phyloP scores from a whole-genome alignment of 257 asterid species.

The Solanum sparsipilum region DNA sequence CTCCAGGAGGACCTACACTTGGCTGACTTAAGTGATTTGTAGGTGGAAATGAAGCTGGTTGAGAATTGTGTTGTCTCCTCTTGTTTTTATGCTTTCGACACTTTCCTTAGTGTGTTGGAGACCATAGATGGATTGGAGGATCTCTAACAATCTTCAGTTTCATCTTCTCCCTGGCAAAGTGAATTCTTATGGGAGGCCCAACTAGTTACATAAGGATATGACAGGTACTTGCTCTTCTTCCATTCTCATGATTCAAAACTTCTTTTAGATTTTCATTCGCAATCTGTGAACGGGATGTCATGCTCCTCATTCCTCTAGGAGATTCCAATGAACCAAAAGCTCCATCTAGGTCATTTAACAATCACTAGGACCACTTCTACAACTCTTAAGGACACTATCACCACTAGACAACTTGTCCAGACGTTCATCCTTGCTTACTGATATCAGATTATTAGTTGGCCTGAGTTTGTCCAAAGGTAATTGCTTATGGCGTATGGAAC shows the following conservation, averaged over 20 bases:
- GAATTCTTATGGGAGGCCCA: constrained; percentile 2
- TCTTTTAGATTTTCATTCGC: constrained; percentile 11
- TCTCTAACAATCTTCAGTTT: constrained; percentile 10
- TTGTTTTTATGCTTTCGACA: no score
- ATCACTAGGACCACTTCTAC: background rate
- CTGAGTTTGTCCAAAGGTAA: no score
- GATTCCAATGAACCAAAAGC: background rate
- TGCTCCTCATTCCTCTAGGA: background rate
- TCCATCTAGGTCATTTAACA: background rate
- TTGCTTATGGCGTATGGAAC: no score
- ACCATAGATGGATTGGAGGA: background rate
- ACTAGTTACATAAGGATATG: constrained; percentile 51
- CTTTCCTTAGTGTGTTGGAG: constrained; percentile 1
- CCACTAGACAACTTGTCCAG: no score
- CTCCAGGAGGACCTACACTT: background rate
- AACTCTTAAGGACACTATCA: no score
- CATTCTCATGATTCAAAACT: constrained; percentile 26
- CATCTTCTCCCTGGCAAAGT: constrained; percentile 16
- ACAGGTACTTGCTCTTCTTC: constrained; percentile 75
- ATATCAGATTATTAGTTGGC: no score
- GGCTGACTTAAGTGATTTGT: background rate
- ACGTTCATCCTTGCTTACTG: no score
- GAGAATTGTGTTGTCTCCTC: no score
- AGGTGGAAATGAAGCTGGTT: no score
- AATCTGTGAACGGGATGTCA: background rate